Evolutionary conservation across 1,139 yeast species (phyloP).

Genomic region (Zygosaccharomyces pseudobailii): DNA sequence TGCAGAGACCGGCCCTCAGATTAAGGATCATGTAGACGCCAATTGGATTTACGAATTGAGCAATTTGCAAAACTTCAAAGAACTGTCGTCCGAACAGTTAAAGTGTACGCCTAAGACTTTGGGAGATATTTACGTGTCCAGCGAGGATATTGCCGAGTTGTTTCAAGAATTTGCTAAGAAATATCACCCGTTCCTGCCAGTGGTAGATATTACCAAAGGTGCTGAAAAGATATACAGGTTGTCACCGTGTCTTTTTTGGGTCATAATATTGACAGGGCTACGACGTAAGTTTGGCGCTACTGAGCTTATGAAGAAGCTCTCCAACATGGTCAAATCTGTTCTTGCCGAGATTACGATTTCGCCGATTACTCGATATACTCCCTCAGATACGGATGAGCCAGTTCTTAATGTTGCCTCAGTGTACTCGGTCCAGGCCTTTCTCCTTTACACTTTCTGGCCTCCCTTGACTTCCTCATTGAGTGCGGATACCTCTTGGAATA

Average conservation of each 20-base stretch:
- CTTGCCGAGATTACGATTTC: conserved; percentile 84
- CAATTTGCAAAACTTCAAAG: conserved; percentile 2
- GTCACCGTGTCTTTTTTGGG: conserved; percentile 93
- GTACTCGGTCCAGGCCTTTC: conserved; percentile 87
- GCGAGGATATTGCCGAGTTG: conserved; percentile 59
- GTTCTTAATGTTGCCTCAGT: conserved; percentile 87
- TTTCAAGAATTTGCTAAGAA: conserved; percentile 64
- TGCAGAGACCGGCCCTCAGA: background rate
- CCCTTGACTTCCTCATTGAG: conserved; percentile 88
- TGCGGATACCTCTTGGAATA: conserved; percentile 94
- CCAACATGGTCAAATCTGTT: conserved; percentile 68
- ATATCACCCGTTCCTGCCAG: conserved; percentile 83
- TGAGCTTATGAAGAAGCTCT: conserved; percentile 48
- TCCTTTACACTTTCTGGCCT: conserved; percentile 91
- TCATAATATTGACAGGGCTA: conserved; percentile 76
- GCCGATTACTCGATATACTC: conserved; percentile 80
- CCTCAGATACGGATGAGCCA: conserved; percentile 71
- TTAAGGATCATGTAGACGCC: background rate
- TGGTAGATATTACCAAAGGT: conserved; percentile 75
- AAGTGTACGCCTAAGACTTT: conserved; percentile 61
- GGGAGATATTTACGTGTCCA: conserved; percentile 57
- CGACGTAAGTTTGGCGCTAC: conserved; percentile 42
- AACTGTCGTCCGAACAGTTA: conserved; percentile 41
- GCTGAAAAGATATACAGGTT: conserved; percentile 73
- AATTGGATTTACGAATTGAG: conserved; percentile 2